Evolutionary conservation across 2,329 filamentous ascomycete genomes (phyloP).

Genomic region (Botrytis elliptica): DNA sequence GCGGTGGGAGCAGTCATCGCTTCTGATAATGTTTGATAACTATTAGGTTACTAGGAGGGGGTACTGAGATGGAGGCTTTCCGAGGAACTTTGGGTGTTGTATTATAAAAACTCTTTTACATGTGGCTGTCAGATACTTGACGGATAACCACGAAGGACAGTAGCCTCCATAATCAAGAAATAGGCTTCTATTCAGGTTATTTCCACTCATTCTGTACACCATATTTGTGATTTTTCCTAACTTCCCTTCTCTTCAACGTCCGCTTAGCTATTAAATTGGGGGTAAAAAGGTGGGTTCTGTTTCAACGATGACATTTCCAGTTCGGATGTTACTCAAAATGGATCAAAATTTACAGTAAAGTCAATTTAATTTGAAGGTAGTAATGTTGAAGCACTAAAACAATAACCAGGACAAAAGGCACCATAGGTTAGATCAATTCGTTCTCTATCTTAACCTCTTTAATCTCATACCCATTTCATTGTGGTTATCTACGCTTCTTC

Average conservation of each 20-base stretch:
- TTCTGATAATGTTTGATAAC: neutral
- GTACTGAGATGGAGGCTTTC: neutral
- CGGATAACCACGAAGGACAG: neutral
- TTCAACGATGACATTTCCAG: too few relatives aligned
- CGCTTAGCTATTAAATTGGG: too few relatives aligned
- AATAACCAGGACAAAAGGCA: too few relatives aligned
- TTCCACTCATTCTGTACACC: too few relatives aligned
- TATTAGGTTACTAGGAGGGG: neutral
- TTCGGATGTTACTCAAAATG: too few relatives aligned
- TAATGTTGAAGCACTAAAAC: neutral
- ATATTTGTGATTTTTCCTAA: too few relatives aligned
- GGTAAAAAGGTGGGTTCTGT: too few relatives aligned
- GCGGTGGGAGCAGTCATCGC: neutral
- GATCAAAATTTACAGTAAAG: rapidly evolving
- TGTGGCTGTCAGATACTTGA: neutral
- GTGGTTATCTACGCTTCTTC: neutral
- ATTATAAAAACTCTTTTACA: neutral
- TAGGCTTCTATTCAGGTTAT: neutral
- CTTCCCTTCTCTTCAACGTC: too few relatives aligned
- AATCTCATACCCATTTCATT: too few relatives aligned
- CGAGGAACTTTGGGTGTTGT: too few relatives aligned
- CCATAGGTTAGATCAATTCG: too few relatives aligned
- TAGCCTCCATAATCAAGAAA: too few relatives aligned
- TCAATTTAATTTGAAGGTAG: neutral
- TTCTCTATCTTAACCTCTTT: rapidly evolving